A percentile compares a stretch with the other conserved stretches of the same genome.
phyloP scores from a whole-genome alignment of 805 yeast genomes.

The Millerozyma miso region DNA sequence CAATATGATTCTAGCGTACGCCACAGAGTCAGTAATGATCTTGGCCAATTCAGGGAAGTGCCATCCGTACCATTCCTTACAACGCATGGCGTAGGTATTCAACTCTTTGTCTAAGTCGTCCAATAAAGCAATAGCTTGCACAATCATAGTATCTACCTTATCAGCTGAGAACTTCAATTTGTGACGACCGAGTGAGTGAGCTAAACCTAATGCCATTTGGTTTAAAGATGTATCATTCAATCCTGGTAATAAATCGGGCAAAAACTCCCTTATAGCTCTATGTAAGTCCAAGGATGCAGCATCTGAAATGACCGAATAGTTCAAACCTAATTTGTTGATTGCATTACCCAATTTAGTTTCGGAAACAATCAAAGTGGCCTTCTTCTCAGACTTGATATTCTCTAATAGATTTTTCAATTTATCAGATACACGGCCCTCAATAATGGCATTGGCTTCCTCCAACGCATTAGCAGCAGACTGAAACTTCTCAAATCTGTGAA shows the following conservation, averaged over 20 bases:
- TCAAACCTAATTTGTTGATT: conserved; percentile 88
- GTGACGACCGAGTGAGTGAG: conserved; percentile 98
- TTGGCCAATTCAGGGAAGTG: conserved; percentile 99
- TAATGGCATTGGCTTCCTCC: conserved; percentile 87
- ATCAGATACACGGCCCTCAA: conserved; percentile 90
- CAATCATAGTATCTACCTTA: conserved; percentile 98
- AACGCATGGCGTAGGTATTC: conserved; percentile 97
- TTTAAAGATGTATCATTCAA: conserved; percentile 76
- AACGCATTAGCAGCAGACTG: conserved; percentile 92
- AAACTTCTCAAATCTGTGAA: conserved; percentile 94
- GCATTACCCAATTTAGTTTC: conserved; percentile 96
- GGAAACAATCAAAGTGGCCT: conserved; percentile 82
- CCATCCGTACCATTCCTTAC: conserved; percentile 99
- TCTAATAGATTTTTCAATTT: conserved; percentile 74
- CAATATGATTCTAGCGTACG: conserved; percentile 90
- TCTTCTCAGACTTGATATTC: conserved; percentile 74
- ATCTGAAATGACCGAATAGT: conserved; percentile 86
- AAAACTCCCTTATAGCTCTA: conserved; percentile 91
- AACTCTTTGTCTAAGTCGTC: conserved; percentile 97
- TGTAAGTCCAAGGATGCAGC: conserved; percentile 91
- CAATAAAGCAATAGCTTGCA: conserved; percentile 94
- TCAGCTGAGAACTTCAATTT: conserved; percentile 96
- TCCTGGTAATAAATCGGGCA: conserved; percentile 94
- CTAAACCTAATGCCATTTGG: conserved; percentile 97
- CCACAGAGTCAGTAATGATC: conserved; percentile 92